These are phyloP conservation scores for Biscogniauxia marginata DNA, from an alignment of 2,329 filamentous ascomycete genomes.

Conservation along the genomic window DNA sequence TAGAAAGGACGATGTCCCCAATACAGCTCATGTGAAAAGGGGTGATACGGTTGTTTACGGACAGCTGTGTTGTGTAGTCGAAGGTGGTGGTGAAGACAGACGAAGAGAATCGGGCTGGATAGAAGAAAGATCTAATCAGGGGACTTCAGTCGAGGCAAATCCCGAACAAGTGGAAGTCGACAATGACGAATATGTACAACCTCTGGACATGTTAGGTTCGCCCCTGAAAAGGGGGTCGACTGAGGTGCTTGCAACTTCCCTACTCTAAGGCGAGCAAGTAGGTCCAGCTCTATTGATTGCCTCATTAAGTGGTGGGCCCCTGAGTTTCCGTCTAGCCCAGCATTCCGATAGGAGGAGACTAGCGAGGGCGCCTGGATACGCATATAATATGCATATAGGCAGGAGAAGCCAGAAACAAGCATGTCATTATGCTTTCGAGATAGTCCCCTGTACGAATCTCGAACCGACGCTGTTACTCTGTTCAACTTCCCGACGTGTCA, in stretches of 20 bases:
- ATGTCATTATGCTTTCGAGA: background rate
- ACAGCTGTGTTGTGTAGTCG: slow-evolving; percentile 17
- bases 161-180: background rate
- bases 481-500: background rate
- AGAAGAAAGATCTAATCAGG: slow-evolving; percentile 7
- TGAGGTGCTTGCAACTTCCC: background rate
- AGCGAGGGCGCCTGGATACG: background rate
- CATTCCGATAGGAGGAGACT: background rate
- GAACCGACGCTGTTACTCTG: background rate
- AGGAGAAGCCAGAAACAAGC: background rate
- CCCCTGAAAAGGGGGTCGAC: background rate
- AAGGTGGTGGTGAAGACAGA: background rate
- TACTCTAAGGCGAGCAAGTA: background rate
- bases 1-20: slow-evolving; percentile 18
- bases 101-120: background rate
- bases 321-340: background rate
- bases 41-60: slow-evolving; percentile 17
- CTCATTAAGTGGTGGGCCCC: background rate
- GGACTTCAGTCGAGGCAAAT: slow-evolving; percentile 3
- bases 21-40: slow-evolving; percentile 12
- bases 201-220: background rate
- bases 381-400: background rate
- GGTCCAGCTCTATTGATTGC: background rate
- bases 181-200: background rate
- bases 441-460: background rate